Evolutionary conservation across 164 flowering plant genomes (phyloP).

Genomic region (Hamamelis virginiana): DNA sequence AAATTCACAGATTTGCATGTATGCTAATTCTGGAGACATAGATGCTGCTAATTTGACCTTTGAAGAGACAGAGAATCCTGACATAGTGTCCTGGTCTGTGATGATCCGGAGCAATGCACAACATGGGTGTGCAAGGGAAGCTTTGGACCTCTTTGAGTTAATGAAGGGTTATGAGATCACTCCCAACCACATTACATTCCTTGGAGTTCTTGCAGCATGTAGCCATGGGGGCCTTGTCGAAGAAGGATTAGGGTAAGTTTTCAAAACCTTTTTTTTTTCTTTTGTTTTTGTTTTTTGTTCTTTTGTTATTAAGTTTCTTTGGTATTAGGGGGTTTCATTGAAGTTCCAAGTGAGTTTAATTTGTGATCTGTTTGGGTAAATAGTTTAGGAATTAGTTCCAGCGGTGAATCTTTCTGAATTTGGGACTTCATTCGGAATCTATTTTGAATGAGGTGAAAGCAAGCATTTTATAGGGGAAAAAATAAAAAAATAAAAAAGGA

Average conservation of each 20-base stretch:
- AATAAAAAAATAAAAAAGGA: too few relatives aligned
- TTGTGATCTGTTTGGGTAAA: too few relatives aligned
- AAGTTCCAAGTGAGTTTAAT: too few relatives aligned
- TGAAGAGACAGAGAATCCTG: conserved; percentile 28
- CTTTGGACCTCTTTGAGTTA: conserved; percentile 37
- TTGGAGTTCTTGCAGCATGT: conserved; percentile 56
- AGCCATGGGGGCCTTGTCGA: conserved; percentile 60
- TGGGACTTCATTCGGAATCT: too few relatives aligned
- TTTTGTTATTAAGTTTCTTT: neutral
- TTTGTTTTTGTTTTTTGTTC: too few relatives aligned
- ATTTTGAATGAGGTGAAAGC: too few relatives aligned
- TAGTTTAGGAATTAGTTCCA: too few relatives aligned
- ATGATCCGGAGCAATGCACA: conserved; percentile 50
- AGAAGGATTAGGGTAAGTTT: conserved; percentile 41
- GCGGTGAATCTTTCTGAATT: too few relatives aligned
- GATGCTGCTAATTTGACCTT: conserved; percentile 43
- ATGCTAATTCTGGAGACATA: conserved; percentile 51
- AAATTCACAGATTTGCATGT: conserved; percentile 52
- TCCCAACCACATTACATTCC: conserved; percentile 49
- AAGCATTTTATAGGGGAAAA: too few relatives aligned
- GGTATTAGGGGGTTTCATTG: too few relatives aligned
- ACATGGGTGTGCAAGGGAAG: conserved; percentile 51
- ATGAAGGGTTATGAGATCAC: conserved; percentile 36
- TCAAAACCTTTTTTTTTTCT: neutral
- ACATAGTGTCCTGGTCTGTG: conserved; percentile 48